phyloP scores from a whole-genome alignment of 139 green algal genomes.

The Asterochloris erici region DNA sequence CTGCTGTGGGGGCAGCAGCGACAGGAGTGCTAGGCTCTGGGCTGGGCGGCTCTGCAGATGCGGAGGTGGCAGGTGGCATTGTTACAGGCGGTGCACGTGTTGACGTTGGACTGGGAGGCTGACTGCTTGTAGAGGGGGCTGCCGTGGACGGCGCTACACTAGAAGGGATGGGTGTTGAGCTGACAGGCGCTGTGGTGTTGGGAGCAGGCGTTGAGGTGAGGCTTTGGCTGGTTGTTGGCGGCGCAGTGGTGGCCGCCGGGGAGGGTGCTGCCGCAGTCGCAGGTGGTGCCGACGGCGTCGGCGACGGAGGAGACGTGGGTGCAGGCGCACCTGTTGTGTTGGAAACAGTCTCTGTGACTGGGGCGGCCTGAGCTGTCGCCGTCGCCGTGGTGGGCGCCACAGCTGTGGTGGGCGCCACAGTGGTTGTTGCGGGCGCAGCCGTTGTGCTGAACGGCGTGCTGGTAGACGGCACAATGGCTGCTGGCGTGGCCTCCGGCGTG shows the following conservation, averaged over 20 bases:
- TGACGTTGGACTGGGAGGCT: neutral
- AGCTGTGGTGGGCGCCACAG: neutral
- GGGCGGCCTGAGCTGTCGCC: neutral
- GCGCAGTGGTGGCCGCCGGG: constrained; percentile 1
- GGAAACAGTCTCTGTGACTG: neutral
- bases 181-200: neutral
- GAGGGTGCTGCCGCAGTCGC: neutral
- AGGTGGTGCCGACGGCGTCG: neutral
- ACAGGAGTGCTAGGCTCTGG: neutral
- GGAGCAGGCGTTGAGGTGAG: neutral
- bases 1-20: neutral
- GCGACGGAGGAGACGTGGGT: neutral
- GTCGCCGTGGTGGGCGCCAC: neutral
- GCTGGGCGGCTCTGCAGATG: neutral
- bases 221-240: neutral
- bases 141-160: neutral
- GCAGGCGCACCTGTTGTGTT: neutral
- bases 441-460: neutral
- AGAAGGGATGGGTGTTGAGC: neutral
- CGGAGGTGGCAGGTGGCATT: neutral
- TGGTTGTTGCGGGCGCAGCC: neutral
- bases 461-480: neutral
- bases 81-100: constrained; percentile 11
- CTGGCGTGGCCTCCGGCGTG: no score
- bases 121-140: neutral